These are phyloP conservation scores for Nelumbo lutea DNA, from an alignment of 164 flowering plant genomes.

Conservation along the genomic window DNA sequence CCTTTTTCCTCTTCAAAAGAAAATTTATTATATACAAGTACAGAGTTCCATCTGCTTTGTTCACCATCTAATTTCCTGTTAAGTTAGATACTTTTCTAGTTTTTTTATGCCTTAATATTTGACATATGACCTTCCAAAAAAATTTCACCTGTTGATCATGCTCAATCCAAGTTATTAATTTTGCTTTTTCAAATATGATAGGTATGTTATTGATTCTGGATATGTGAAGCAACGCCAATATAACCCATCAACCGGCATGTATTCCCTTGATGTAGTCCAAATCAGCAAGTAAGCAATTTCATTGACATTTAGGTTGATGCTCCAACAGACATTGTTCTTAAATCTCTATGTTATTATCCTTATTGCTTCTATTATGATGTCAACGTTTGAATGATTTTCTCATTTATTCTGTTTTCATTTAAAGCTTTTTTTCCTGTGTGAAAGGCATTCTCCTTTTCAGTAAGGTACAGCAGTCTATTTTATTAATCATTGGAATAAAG, in stretches of 20 bases:
- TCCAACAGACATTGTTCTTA: not conserved
- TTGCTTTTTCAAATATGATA: conserved; percentile 15
- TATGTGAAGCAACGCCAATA: conserved; percentile 95
- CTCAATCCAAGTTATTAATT: too few species aligned
- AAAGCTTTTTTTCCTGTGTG: too few species aligned
- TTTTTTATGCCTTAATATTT: too few species aligned
- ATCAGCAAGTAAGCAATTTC: conserved; percentile 69
- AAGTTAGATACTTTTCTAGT: not conserved
- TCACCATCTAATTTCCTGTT: not conserved
- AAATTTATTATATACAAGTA: too few species aligned
- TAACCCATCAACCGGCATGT: conserved; percentile 93
- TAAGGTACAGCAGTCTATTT: too few species aligned
- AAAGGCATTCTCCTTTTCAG: too few species aligned
- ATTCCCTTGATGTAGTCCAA: conserved; percentile 91
- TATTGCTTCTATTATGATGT: not conserved
- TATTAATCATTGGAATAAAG: too few species aligned
- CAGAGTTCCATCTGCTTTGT: not conserved
- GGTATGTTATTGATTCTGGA: conserved; percentile 97
- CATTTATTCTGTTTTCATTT: too few species aligned
- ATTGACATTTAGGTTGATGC: not conserved
- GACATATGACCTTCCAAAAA: not conserved
- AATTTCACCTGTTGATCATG: not conserved
- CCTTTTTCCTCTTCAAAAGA: too few species aligned
- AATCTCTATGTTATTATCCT: not conserved
- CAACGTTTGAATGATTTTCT: too few species aligned